Percentiles rank a stretch among this genome's conserved stretches.
phyloP scores from a whole-genome alignment of 2,329 filamentous ascomycete species.

The Zalaria obscura region DNA sequence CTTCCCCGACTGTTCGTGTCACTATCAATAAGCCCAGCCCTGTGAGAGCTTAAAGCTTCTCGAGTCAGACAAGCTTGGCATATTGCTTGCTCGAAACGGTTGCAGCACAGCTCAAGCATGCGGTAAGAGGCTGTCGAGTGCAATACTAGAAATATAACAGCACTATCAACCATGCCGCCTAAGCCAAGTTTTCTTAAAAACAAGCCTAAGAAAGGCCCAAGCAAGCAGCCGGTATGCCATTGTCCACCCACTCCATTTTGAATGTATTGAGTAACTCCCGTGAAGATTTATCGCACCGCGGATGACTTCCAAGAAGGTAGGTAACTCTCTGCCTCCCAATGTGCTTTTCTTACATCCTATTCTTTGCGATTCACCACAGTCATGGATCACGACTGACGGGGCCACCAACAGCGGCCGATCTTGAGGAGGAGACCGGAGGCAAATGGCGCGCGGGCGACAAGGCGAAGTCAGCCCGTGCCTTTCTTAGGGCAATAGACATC shows the following conservation, averaged over 20 bases:
- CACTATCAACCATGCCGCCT: background rate
- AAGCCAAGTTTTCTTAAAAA: constrained; percentile 4
- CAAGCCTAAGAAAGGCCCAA: constrained; percentile 5
- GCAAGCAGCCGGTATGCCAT: constrained; percentile 3
- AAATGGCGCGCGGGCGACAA: constrained; percentile 63
- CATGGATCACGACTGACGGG: constrained; percentile 1
- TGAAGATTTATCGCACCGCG: constrained; percentile 37
- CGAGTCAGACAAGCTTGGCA: no score
- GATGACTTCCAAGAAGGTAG: constrained; percentile 53
- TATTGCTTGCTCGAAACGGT: no score
- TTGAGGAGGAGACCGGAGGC: constrained; percentile 56
- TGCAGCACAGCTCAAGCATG: no score
- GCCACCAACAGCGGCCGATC: constrained; percentile 38
- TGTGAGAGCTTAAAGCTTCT: no score
- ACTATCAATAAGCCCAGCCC: no score
- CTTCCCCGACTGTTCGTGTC: no score
- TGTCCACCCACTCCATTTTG: background rate
- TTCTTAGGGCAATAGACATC: constrained; percentile 48
- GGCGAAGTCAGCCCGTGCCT: constrained; percentile 48
- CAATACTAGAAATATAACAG: no score
- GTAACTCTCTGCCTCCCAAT: constrained; percentile 5
- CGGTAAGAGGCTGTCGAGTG: no score
- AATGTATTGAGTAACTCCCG: no score
- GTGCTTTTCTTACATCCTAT: background rate
- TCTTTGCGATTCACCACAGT: no score